Conservation (phyloP, 192 early-diverging fungal genomes). For the Rhizoclosmatium sp. region DNA sequence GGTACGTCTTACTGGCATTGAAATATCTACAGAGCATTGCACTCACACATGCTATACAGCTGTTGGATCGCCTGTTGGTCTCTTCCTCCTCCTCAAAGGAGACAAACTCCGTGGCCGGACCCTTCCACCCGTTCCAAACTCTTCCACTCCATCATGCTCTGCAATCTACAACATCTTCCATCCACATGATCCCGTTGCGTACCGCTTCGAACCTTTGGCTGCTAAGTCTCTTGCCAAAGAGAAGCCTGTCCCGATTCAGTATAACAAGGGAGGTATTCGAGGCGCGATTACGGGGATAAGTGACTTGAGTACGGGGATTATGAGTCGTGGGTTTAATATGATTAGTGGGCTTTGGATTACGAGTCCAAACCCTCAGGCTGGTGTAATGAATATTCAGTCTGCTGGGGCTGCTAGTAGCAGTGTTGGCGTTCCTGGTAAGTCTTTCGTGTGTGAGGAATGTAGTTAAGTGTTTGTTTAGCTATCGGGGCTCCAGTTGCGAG, state of each 20-base stretch:
- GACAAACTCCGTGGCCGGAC: slow-evolving; percentile 58
- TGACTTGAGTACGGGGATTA: slow-evolving; percentile 73
- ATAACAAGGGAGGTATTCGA: slow-evolving; percentile 84
- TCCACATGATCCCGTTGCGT: slow-evolving; percentile 72
- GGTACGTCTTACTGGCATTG: slow-evolving; percentile 43
- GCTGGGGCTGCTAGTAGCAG: background rate
- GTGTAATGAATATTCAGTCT: background rate
- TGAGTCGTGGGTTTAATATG: slow-evolving; percentile 71
- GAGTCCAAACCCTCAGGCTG: background rate
- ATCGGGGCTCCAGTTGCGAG: background rate
- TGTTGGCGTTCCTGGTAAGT: background rate
- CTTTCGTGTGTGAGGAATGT: no score
- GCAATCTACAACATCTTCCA: slow-evolving; percentile 83
- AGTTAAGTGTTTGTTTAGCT: no score
- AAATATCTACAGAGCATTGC: background rate
- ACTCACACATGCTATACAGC: slow-evolving; percentile 43
- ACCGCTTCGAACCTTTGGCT: slow-evolving; percentile 77
- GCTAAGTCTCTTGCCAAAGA: slow-evolving; percentile 60
- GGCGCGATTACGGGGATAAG: slow-evolving; percentile 67
- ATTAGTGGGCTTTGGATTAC: slow-evolving; percentile 39
- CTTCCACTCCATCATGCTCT: slow-evolving; percentile 64
- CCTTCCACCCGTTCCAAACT: background rate
- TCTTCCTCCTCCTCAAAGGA: slow-evolving; percentile 81
- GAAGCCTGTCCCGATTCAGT: slow-evolving; percentile 78
- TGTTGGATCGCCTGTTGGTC: slow-evolving; percentile 83